Percentiles rank a stretch among this genome's conserved stretches.
Evolutionary conservation across 163 green algal species (phyloP).

Genomic region (Smithsoniella earleae): DNA sequence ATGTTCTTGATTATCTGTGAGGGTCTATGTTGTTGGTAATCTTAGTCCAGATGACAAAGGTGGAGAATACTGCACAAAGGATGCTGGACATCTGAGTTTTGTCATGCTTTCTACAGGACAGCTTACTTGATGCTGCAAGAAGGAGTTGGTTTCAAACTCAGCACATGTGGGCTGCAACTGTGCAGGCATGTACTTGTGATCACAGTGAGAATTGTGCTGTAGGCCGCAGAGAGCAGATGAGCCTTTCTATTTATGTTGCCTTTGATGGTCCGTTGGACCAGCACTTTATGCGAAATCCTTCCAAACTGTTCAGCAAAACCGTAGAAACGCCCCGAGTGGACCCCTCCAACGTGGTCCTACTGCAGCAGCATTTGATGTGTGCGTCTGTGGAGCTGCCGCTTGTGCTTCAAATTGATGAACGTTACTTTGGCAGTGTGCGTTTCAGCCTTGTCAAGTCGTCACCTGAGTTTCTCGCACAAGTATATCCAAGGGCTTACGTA

Average conservation of each 20-base stretch:
- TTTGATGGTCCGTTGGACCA: conserved; percentile 90
- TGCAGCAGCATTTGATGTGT: conserved; percentile 71
- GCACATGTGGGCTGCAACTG: background rate
- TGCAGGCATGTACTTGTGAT: background rate
- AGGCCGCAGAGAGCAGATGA: conserved; percentile 55
- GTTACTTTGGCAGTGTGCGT: conserved; percentile 47
- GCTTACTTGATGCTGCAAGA: background rate
- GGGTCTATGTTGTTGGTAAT: background rate
- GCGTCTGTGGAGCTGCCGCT: conserved; percentile 73
- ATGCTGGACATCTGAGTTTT: too few relatives aligned
- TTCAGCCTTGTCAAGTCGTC: background rate
- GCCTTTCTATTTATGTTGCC: conserved; percentile 71
- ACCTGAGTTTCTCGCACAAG: conserved; percentile 11
- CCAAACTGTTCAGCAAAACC: conserved; percentile 59
- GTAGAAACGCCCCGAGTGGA: conserved; percentile 65
- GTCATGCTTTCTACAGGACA: background rate
- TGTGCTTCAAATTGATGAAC: conserved; percentile 41
- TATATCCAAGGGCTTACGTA: background rate
- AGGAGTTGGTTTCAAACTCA: background rate
- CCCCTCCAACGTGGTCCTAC: conserved; percentile 50
- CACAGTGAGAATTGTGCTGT: conserved; percentile 21
- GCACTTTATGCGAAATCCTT: conserved; percentile 80
- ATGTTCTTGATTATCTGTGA: background rate
- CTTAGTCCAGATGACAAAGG: too few relatives aligned
- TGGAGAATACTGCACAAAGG: too few relatives aligned